Evolutionary conservation across 2,329 filamentous ascomycete genomes (phyloP).

Genomic region (Ophiostoma novo-ulmi): DNA sequence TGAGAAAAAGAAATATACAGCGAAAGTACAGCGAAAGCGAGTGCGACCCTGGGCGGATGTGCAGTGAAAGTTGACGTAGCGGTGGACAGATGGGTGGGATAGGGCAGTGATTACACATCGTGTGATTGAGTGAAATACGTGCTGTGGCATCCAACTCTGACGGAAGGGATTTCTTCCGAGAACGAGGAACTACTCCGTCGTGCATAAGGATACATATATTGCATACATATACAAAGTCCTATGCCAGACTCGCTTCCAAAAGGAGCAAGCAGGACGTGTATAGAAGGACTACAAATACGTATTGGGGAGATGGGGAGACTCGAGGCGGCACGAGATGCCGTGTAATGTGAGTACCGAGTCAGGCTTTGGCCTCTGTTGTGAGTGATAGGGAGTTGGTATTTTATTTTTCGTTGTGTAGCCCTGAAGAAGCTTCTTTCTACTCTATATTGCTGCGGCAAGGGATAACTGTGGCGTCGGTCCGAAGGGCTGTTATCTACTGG

Average conservation of each 20-base stretch:
- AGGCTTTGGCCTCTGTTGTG: neutral
- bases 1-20: neutral
- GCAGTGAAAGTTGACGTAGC: neutral
- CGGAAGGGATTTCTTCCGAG: neutral
- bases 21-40: neutral
- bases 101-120: neutral
- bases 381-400: neutral
- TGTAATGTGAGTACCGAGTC: constrained; percentile 4
- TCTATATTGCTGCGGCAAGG: neutral
- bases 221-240: neutral
- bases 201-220: neutral
- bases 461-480: constrained; percentile 1
- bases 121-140: neutral
- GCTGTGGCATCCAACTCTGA: neutral
- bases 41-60: neutral
- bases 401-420: neutral
- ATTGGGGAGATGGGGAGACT: neutral
- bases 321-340: neutral
- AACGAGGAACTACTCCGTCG: neutral
- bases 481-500: constrained; percentile 1
- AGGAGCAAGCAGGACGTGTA: neutral
- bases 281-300: neutral
- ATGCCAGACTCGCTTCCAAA: neutral
- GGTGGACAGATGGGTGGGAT: neutral
- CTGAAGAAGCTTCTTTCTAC: neutral